Conservation (phyloP, 768 basidiomycete genomes). For the Termitomyces heimii region DNA sequence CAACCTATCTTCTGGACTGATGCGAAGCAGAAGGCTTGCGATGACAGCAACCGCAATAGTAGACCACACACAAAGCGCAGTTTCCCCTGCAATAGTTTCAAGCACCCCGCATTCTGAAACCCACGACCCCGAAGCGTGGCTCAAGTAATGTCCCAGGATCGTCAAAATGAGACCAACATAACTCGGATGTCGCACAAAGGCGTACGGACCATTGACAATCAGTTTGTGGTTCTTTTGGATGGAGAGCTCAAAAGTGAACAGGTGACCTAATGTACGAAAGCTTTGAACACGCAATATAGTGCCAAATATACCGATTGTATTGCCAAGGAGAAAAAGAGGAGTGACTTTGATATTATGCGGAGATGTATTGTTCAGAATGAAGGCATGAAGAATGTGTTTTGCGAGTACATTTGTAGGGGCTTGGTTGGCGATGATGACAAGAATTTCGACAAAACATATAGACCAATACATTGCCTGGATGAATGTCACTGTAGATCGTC, state of each 20-base stretch:
- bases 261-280: constrained; percentile 27
- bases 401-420: constrained; percentile 14
- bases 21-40: constrained; percentile 21
- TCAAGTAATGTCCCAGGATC: constrained; percentile 20
- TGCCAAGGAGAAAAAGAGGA: constrained; percentile 24
- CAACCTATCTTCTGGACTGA: constrained; percentile 28
- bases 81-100: constrained; percentile 10
- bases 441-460: constrained; percentile 20
- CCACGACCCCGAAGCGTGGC: constrained; percentile 26
- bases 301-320: constrained; percentile 22
- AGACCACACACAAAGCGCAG: constrained; percentile 19
- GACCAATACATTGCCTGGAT: constrained; percentile 23
- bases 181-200: constrained; percentile 32
- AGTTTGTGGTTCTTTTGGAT: constrained; percentile 28
- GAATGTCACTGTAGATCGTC: neutral
- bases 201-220: constrained; percentile 28
- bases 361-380: constrained; percentile 12
- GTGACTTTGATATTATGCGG: constrained; percentile 17
- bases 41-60: constrained; percentile 19
- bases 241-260: constrained; percentile 34
- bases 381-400: constrained; percentile 10
- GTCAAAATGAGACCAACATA: constrained; percentile 28
- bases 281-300: constrained; percentile 26
- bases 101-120: constrained; percentile 25
- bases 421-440: constrained; percentile 21